phyloP scores from a whole-genome alignment of 2,329 filamentous ascomycete genomes.

The Alternaria arborescens region DNA sequence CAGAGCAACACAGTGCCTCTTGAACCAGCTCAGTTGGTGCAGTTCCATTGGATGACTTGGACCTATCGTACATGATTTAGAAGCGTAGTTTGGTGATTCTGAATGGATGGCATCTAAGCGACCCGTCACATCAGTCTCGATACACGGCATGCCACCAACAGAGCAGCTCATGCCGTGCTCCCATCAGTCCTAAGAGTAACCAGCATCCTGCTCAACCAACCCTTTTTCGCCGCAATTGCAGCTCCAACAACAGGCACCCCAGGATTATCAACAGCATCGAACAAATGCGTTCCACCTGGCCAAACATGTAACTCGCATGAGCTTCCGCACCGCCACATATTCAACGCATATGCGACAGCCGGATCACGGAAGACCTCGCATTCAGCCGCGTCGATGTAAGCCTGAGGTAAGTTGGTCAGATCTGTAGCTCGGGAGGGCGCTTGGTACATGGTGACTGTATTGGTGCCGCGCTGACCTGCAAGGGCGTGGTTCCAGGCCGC shows the following conservation, averaged over 20 bases:
- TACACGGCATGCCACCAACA: too few species aligned
- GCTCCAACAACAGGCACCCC: conserved; percentile 11
- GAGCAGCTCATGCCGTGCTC: too few species aligned
- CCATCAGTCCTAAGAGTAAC: fast-evolving
- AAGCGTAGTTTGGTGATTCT: too few species aligned
- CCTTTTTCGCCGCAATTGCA: conserved; percentile 9
- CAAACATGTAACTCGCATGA: conserved; percentile 31
- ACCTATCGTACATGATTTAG: too few species aligned
- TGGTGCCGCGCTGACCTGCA: conserved; percentile 13
- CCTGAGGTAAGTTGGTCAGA: conserved; percentile 23
- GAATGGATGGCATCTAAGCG: fast-evolving
- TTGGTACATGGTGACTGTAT: conserved; percentile 23
- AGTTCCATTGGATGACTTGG: too few species aligned
- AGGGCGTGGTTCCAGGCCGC: conserved; percentile 23
- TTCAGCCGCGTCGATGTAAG: conserved; percentile 30
- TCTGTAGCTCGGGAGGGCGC: conserved; percentile 20
- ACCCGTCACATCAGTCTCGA: too few species aligned
- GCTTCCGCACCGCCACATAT: conserved; percentile 29
- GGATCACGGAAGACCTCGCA: conserved; percentile 33
- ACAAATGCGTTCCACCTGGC: conserved; percentile 24
- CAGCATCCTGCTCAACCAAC: too few species aligned
- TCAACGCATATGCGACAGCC: conserved; percentile 22
- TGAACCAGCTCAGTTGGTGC: fast-evolving
- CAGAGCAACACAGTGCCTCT: too few species aligned
- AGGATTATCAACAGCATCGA: conserved; percentile 24